These are phyloP conservation scores for Papiliotrema flavescens DNA, from an alignment of 1,284 basidiomycete species.

Conservation along the genomic window DNA sequence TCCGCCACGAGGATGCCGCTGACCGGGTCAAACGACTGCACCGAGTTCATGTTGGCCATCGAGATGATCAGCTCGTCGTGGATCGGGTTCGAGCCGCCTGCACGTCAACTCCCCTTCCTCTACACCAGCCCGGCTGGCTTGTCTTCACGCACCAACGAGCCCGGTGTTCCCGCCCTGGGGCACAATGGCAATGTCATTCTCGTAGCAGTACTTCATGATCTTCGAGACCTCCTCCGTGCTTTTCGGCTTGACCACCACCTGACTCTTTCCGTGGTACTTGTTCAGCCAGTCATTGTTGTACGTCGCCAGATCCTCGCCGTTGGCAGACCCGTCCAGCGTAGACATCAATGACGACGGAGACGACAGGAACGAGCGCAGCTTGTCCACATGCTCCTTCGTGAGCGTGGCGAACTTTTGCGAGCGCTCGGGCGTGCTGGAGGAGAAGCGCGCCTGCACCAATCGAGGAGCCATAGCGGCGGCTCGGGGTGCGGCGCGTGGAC, in stretches of 20 bases:
- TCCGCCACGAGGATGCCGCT: conserved; percentile 67
- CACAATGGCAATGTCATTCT: conserved; percentile 76
- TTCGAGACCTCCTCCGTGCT: conserved; percentile 82
- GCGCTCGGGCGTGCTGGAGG: conserved; percentile 43
- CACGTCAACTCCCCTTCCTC: not conserved
- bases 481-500: too few species aligned
- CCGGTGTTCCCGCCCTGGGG: conserved; percentile 99
- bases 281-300: conserved; percentile 98
- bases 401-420: conserved; percentile 48
- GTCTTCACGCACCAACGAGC: conserved; percentile 60
- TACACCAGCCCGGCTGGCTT: not conserved
- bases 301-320: conserved; percentile 63
- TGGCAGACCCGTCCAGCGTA: conserved; percentile 49
- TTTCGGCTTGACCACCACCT: conserved; percentile 84
- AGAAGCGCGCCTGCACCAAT: conserved; percentile 4
- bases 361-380: conserved; percentile 51
- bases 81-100: conserved; percentile 86
- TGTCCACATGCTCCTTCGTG: conserved; percentile 50
- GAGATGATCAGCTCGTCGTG: conserved; percentile 85
- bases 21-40: conserved; percentile 88
- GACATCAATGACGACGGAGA: conserved; percentile 51
- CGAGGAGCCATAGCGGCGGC: too few species aligned
- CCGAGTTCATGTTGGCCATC: conserved; percentile 74
- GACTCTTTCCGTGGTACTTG: conserved; percentile 81
- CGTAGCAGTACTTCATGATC: conserved; percentile 79